Evolutionary conservation across 148 eudicot species (phyloP).

Genomic region (Spergularia marina): DNA sequence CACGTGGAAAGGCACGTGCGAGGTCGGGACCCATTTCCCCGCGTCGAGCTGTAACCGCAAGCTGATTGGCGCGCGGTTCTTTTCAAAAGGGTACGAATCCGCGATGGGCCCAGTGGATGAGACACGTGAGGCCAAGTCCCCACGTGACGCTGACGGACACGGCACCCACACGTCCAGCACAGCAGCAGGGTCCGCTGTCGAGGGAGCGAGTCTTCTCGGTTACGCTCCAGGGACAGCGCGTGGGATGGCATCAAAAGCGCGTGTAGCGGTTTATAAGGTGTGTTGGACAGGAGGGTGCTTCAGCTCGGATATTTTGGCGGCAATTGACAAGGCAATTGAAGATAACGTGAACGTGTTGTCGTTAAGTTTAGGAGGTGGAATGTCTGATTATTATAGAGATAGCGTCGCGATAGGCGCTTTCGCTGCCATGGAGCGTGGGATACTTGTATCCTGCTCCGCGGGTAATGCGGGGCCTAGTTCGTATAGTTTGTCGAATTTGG

Average conservation of each 20-base stretch:
- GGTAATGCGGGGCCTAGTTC: slow-evolving; percentile 60
- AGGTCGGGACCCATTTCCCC: slow-evolving; percentile 39
- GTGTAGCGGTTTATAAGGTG: slow-evolving; percentile 58
- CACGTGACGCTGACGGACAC: slow-evolving; percentile 64
- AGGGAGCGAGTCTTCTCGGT: slow-evolving; percentile 45
- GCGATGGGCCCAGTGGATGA: slow-evolving; percentile 43
- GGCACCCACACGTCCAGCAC: slow-evolving; percentile 71
- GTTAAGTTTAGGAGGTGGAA: slow-evolving; percentile 51
- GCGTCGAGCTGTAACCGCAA: slow-evolving; percentile 44
- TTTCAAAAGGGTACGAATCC: slow-evolving; percentile 52
- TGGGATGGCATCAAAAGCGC: slow-evolving; percentile 60
- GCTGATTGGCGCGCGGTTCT: slow-evolving; percentile 45
- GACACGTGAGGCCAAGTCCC: slow-evolving; percentile 44
- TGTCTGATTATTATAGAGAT: slow-evolving; percentile 48
- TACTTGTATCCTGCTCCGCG: slow-evolving; percentile 55
- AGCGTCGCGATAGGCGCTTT: slow-evolving; percentile 60
- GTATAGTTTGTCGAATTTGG: slow-evolving; percentile 44
- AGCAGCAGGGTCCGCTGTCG: slow-evolving; percentile 53
- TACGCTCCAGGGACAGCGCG: slow-evolving; percentile 62
- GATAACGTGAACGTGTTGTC: slow-evolving; percentile 59
- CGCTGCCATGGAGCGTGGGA: slow-evolving; percentile 60
- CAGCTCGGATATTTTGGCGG: slow-evolving; percentile 55
- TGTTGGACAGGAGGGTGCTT: slow-evolving; percentile 64
- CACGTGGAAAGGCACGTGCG: slow-evolving; percentile 55
- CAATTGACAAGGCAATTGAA: slow-evolving; percentile 50